A percentile compares a stretch with the other conserved stretches of the same genome.
phyloP scores from a whole-genome alignment of 805 yeast genomes.

The Ascoidea rubescens region DNA sequence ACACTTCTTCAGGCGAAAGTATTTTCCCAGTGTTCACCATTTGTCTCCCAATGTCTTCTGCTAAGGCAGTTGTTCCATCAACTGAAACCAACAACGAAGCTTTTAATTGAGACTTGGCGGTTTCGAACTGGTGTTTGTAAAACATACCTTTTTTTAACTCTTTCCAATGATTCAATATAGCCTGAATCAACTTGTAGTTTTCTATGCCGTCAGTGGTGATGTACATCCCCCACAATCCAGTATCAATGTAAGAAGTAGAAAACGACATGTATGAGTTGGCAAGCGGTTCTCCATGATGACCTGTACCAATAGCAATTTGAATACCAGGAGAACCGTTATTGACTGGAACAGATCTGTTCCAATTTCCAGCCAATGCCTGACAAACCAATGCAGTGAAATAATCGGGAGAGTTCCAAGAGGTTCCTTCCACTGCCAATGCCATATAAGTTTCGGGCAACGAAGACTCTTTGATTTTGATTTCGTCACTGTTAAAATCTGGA shows the following conservation, averaged over 20 bases:
- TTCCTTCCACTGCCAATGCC: conserved; percentile 95
- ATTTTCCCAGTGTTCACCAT: conserved; percentile 80
- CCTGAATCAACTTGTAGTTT: conserved; percentile 51
- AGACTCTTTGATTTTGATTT: conserved; percentile 69
- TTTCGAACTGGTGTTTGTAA: conserved; percentile 74
- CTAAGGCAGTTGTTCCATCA: conserved; percentile 91
- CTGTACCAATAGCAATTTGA: conserved; percentile 47
- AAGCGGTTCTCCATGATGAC: conserved; percentile 44
- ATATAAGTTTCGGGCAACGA: conserved; percentile 81
- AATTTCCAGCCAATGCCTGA: conserved; percentile 91
- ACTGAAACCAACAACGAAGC: conserved; percentile 81
- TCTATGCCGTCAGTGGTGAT: conserved; percentile 53
- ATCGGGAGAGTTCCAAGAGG: conserved; percentile 92
- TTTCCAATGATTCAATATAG: conserved; percentile 77
- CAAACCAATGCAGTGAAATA: conserved; percentile 92
- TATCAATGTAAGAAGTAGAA: conserved; percentile 92
- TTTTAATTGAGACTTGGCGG: conserved; percentile 89
- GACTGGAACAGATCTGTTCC: conserved; percentile 88
- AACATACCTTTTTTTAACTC: conserved; percentile 69
- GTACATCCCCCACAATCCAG: conserved; percentile 96
- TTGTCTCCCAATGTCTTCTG: conserved; percentile 97
- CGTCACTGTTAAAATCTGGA: conserved; percentile 78
- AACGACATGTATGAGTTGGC: conserved; percentile 96
- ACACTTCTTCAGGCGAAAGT: conserved; percentile 31
- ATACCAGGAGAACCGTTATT: conserved; percentile 81